A percentile compares a stretch with the other conserved stretches of the same genome.
These are phyloP conservation scores for Wickerhamiella domercqiae DNA, from an alignment of 805 yeast species.

Conservation along the genomic window DNA sequence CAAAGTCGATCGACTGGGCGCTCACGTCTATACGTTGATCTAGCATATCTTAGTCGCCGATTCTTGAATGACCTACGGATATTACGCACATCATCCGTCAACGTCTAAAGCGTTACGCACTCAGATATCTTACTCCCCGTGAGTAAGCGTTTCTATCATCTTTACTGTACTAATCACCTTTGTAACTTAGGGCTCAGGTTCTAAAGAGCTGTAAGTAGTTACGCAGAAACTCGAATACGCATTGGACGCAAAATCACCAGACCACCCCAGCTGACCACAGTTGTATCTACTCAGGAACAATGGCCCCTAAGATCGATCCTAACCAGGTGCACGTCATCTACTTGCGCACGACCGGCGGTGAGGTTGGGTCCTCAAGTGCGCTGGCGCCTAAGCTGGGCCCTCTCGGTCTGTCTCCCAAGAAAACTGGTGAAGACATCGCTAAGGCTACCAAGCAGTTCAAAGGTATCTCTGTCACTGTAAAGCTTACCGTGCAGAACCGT, in stretches of 20 bases:
- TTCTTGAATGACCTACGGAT: no score
- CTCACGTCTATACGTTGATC: no score
- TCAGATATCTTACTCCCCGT: no score
- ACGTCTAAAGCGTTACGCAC: no score
- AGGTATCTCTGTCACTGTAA: constrained; percentile 98
- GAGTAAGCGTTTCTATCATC: no score
- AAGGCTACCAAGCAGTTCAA: constrained; percentile 98
- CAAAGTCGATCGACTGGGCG: no score
- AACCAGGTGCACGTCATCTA: constrained; percentile 94
- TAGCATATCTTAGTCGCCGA: no score
- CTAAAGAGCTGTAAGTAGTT: no score
- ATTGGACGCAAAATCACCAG: constrained; percentile 7
- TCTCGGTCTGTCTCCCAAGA: constrained; percentile 99
- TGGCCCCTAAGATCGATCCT: constrained; percentile 99
- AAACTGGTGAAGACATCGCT: constrained; percentile 99
- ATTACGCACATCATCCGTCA: no score
- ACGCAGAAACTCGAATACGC: no score
- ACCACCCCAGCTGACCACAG: constrained; percentile 2
- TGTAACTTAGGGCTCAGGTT: no score
- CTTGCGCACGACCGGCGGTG: constrained; percentile 99
- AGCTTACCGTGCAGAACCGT: constrained; percentile 98
- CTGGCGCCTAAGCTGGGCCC: constrained; percentile 99
- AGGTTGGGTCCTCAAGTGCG: constrained; percentile 99
- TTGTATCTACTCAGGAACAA: constrained; percentile 10
- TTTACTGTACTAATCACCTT: no score